These are phyloP conservation scores for Fistulifera pelliculosa DNA, from an alignment of 108 stramenopile genomes.

Conservation along the genomic window DNA sequence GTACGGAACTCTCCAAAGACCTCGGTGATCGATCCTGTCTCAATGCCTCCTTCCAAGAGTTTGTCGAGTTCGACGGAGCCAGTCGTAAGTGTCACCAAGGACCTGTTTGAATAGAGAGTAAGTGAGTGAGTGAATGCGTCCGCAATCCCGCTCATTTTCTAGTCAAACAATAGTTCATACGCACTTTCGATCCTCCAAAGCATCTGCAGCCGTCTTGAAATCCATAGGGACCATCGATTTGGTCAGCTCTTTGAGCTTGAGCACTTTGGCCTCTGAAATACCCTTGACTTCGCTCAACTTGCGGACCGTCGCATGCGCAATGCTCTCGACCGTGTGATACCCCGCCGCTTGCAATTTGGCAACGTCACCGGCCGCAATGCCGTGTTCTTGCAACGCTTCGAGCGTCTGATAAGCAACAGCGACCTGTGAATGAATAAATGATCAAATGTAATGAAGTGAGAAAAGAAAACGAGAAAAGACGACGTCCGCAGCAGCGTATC, in stretches of 20 bases:
- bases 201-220: slow-evolving; percentile 93
- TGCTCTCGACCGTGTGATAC: slow-evolving; percentile 91
- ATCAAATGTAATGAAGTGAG: not conserved
- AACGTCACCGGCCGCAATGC: slow-evolving; percentile 92
- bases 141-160: no score
- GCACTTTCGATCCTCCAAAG: slow-evolving; percentile 82
- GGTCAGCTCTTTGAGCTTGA: slow-evolving; percentile 93
- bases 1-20: slow-evolving; percentile 92
- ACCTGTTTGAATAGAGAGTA: slow-evolving; percentile 13
- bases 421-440: slow-evolving; percentile 17
- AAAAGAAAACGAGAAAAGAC: no score
- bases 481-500: no score
- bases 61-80: slow-evolving; percentile 96
- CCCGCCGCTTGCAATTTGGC: slow-evolving; percentile 94
- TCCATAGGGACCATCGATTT: slow-evolving; percentile 94
- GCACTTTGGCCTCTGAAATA: slow-evolving; percentile 89
- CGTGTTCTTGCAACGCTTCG: slow-evolving; percentile 87
- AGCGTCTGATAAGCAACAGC: slow-evolving; percentile 54
- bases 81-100: slow-evolving; percentile 83
- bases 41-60: slow-evolving; percentile 94
- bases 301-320: slow-evolving; percentile 90
- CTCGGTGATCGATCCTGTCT: slow-evolving; percentile 97
- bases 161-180: not conserved
- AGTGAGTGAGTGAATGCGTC: not conserved
- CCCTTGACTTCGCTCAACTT: slow-evolving; percentile 96